Conservation (phyloP, 2,329 filamentous ascomycete genomes). For the Exophiala oligosperma region DNA sequence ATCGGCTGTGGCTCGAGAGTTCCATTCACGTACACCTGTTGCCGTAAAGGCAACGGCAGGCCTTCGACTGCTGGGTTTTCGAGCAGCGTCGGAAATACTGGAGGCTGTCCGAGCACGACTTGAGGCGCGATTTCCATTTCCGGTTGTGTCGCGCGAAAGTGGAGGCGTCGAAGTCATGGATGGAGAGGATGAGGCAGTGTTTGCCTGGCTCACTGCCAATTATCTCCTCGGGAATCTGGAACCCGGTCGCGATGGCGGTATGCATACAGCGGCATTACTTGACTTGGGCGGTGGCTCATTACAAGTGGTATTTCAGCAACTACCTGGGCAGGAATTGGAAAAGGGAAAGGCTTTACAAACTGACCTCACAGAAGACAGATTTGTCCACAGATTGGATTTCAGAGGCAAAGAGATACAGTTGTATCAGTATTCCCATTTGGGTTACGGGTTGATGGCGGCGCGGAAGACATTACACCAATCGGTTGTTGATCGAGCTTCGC, state of each 20-base stretch:
- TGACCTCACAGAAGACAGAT: constrained; percentile 81
- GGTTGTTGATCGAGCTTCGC: constrained; percentile 67
- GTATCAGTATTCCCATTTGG: constrained; percentile 97
- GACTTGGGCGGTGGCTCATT: constrained; percentile 96
- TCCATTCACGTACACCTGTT: too few relatives aligned
- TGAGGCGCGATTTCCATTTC: too few relatives aligned
- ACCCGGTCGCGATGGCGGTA: constrained; percentile 88
- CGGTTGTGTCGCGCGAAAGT: too few relatives aligned
- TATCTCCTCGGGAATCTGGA: constrained; percentile 81
- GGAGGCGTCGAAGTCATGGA: constrained; percentile 95
- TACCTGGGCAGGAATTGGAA: constrained; percentile 66
- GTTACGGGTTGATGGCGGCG: constrained; percentile 94
- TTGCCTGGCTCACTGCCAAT: constrained; percentile 98
- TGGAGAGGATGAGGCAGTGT: constrained; percentile 93
- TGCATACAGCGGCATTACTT: constrained; percentile 88
- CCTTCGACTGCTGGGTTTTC: too few relatives aligned
- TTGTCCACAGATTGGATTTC: constrained; percentile 91
- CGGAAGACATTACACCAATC: constrained; percentile 79
- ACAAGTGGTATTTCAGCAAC: constrained; percentile 97
- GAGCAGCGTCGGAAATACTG: too few relatives aligned
- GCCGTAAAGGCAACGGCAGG: too few relatives aligned
- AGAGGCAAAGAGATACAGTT: constrained; percentile 87
- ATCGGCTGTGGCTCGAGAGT: too few relatives aligned
- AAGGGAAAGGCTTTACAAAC: constrained; percentile 43
- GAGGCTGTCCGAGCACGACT: too few relatives aligned